Evolutionary conservation across 148 eudicot species (phyloP), one percentile per base, ranked within the genome.

Genomic region (Camellia japonica): DNA sequence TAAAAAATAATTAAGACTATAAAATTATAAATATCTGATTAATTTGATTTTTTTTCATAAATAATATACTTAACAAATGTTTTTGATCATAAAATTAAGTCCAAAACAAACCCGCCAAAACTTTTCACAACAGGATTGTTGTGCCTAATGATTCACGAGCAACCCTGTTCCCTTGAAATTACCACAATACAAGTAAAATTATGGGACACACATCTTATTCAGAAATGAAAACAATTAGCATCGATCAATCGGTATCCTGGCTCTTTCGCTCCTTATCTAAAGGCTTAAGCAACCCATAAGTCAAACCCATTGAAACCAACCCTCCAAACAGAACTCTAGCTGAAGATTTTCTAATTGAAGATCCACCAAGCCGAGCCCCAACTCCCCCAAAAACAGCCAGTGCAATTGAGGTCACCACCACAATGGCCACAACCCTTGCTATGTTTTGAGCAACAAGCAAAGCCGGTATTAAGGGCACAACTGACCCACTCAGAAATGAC

Each of bases 271-370:
- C 82, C 2, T 60, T 76, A 66, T 79, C 83, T n/a, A 79, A 77
- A 79, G 85, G 81, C 82, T 83, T 83, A n/a, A 87, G 87, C 71
- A 87, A 79, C 46, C 85, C 88, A 59, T 84, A 84, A 61, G 87
- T 78, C 20, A 87, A n/a, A 58, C 80, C 89, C 89, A 87, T 87
- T 3, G 87, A 74, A 30, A 82, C 59, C 89, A 87, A 87, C 78
- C 85, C 89, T 74, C 89, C 89, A 19, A 84, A 14, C 23, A 87
- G 62, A 74, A 87, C 87, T 68, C 87, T 81, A 46, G 47, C 11
- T 0, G 83, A 83, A 18, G 85, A 83, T 49, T 30, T 49, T 51
- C 80, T 83, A 38, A 85, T 44, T 1, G 74, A 38, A 47, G 83
- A 85, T 5, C 90, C 85, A 16, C 88, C 85, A 38, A 85, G 69